phyloP scores from a whole-genome alignment of 2,329 filamentous ascomycete species.

The Pseudogymnoascus sp. region DNA sequence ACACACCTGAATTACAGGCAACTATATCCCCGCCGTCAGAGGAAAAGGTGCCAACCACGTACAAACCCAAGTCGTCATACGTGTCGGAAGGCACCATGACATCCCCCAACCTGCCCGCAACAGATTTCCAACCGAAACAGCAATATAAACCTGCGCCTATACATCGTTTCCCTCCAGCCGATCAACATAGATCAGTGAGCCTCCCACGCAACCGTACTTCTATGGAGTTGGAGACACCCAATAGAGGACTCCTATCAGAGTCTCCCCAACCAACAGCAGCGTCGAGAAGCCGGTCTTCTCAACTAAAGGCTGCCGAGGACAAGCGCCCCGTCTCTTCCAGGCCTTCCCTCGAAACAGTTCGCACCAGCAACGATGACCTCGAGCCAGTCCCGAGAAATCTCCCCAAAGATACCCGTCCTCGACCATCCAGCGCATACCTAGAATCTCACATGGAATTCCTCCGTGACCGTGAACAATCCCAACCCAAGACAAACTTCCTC shows the following conservation, averaged over 20 bases:
- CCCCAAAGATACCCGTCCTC: constrained; percentile 43
- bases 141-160: constrained; percentile 24
- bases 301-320: constrained; percentile 17
- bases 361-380: constrained; percentile 58
- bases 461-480: constrained; percentile 59
- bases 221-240: constrained; percentile 19
- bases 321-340: constrained; percentile 46
- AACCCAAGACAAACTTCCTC: constrained; percentile 15
- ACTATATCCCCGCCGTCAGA: constrained; percentile 37
- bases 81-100: constrained; percentile 80
- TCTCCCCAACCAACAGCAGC: constrained; percentile 19
- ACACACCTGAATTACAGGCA: constrained; percentile 52
- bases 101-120: constrained; percentile 43
- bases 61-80: constrained; percentile 38
- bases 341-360: constrained; percentile 64
- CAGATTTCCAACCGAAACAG: constrained; percentile 17
- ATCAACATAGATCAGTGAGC: constrained; percentile 47
- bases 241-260: constrained; percentile 20
- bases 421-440: constrained; percentile 77
- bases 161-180: constrained; percentile 24
- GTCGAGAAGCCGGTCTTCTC: constrained; percentile 30
- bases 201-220: constrained; percentile 31
- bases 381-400: constrained; percentile 54
- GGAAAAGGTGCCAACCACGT: constrained; percentile 22
- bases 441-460: constrained; percentile 78